Evolutionary conservation across 1,284 basidiomycete genomes (phyloP).

Genomic region (Ceratobasidium sp.): DNA sequence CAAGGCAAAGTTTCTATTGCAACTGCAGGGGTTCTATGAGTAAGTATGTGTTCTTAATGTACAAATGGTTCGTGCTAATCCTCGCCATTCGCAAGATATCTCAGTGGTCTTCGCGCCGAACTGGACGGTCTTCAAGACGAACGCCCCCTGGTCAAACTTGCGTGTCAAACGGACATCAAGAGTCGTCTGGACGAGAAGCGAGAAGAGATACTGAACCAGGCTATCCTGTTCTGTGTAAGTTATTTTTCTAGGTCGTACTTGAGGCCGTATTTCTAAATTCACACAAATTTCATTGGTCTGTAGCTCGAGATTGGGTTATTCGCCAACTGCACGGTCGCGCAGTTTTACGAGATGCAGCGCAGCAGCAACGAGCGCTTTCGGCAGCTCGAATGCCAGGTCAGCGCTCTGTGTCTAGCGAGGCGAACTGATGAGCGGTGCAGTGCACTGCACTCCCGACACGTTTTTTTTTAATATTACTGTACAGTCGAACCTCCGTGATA

Average conservation of each 20-base stretch:
- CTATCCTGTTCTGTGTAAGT: neutral
- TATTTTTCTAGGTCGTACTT: neutral
- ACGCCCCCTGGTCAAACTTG: neutral
- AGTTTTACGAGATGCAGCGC: neutral
- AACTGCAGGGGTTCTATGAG: neutral
- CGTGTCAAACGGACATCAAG: neutral
- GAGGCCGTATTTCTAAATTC: neutral
- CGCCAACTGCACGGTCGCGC: neutral
- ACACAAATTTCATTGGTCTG: neutral
- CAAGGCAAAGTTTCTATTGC: neutral
- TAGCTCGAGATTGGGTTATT: neutral
- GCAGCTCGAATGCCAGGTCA: neutral
- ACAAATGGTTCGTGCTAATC: neutral
- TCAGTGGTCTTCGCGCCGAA: neutral
- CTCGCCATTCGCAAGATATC: neutral
- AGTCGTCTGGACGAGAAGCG: neutral
- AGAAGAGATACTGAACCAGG: neutral
- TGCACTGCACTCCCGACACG: neutral
- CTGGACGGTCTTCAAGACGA: neutral
- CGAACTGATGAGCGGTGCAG: neutral
- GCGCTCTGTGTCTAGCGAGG: neutral
- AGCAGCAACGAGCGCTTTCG: neutral
- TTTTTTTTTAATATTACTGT: too few species aligned
- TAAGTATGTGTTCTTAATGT: neutral
- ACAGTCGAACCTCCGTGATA: too few species aligned